Evolutionary conservation across 148 eudicot genomes (phyloP).

Genomic region (Cornus kousa): DNA sequence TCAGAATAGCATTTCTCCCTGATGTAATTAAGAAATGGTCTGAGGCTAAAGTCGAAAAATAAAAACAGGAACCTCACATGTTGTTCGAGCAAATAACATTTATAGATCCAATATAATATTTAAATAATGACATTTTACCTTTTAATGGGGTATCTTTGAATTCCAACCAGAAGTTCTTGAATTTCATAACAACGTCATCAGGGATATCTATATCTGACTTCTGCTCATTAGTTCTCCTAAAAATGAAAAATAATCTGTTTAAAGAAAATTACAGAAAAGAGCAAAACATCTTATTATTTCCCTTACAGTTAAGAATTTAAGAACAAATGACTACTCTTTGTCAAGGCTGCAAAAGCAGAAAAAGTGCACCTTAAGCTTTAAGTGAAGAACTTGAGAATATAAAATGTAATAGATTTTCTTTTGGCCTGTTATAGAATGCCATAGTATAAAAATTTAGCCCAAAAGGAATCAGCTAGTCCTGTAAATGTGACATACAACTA

Average conservation of each 20-base stretch:
- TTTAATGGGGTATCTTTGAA: constrained; percentile 68
- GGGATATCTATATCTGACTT: constrained; percentile 81
- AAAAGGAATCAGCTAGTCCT: not conserved
- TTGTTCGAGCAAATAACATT: not conserved
- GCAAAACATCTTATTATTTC: not conserved
- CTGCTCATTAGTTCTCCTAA: constrained; percentile 71
- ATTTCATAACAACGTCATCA: constrained; percentile 44
- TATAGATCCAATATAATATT: not conserved
- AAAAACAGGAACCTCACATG: not conserved
- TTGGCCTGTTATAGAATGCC: not conserved
- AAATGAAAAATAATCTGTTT: constrained; percentile 1
- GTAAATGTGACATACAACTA: not conserved
- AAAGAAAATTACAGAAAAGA: not conserved
- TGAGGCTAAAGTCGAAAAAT: constrained; percentile 1
- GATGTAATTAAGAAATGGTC: constrained; percentile 5
- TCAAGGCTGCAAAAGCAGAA: not conserved
- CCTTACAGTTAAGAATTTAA: constrained; percentile 2
- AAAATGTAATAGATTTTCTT: not conserved
- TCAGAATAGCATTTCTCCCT: constrained; percentile 86
- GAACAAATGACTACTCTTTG: not conserved
- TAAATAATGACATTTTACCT: constrained; percentile 27
- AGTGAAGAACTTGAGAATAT: not conserved
- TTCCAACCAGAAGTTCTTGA: constrained; percentile 70
- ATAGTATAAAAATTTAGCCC: not conserved
- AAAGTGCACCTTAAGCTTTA: not conserved